Evolutionary conservation across 148 eudicot genomes (phyloP), one percentile per base, ranked within the genome.

Genomic region (Drosera capensis): DNA sequence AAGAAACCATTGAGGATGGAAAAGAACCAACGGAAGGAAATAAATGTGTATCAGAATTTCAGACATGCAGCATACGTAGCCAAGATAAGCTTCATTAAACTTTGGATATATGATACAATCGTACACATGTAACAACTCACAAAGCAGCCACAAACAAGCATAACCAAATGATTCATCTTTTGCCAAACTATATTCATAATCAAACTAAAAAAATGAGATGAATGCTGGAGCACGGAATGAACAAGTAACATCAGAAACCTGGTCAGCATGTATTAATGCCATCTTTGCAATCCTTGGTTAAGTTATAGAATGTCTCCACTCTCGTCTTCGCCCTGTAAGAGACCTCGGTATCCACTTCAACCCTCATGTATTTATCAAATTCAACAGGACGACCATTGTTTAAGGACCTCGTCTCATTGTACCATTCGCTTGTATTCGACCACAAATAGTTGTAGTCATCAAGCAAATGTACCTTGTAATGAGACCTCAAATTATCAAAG

Each of bases 361-460:
- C 95, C 53, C 97, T 76, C 97, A 90, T 90, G 51, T 84, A 90
- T 5, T 93, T 87, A 70, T 90, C 97, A 50, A 90, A 90, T 20
- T 66, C 67, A 16, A 90, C 88, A 0, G 94, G 93, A 1, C 50
- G 79, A 12, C 87, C 84, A 23, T 70, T 72, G 51, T 90, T 90
- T 31, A 84, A 60, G 31, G 51, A 19, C 11, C 28, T 67, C 3
- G 87, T 80, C 68, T 90, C 93, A 23, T 90, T 90, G 55, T 78
- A 84, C 97, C 97, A 90, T 13, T 84, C 95, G 46, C 97, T 90
- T 14, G 77, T 80, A 55, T 84, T 84, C 41, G 74, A 87, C 97
- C 97, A 84, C 69, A 80, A 37, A 23, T 73, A 70, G 60, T 69
- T 68, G 31, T 90, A 90, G 63, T 90, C 97, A 62, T 90, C 93